These are phyloP conservation scores for Ophioceras dolichostomum DNA, from an alignment of 2,329 filamentous ascomycete genomes.

Conservation along the genomic window DNA sequence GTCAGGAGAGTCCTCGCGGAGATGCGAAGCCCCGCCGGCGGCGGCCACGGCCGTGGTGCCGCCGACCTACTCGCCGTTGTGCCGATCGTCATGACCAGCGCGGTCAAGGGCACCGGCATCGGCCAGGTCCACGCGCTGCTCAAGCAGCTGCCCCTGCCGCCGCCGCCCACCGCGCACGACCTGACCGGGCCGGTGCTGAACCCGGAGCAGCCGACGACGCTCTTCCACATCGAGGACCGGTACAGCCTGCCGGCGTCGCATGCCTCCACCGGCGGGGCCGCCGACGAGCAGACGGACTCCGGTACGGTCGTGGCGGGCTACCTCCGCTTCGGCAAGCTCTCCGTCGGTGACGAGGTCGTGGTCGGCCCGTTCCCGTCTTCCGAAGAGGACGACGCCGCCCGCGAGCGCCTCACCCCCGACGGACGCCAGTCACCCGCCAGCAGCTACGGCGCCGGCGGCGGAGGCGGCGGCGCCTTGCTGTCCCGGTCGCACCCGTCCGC, in stretches of 20 bases:
- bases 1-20: slow-evolving; percentile 41
- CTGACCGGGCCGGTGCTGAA: slow-evolving; percentile 42
- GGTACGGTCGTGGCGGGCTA: slow-evolving; percentile 77
- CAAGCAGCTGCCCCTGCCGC: slow-evolving; percentile 59
- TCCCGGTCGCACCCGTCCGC: slow-evolving; percentile 42
- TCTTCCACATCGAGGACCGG: slow-evolving; percentile 88
- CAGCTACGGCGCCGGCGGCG: slow-evolving; percentile 32
- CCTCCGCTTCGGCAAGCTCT: slow-evolving; percentile 65
- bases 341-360: slow-evolving; percentile 64
- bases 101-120: slow-evolving; percentile 74
- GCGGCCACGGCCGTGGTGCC: slow-evolving; percentile 9
- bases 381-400: slow-evolving; percentile 35
- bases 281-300: slow-evolving; percentile 28
- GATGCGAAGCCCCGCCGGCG: slow-evolving; percentile 21
- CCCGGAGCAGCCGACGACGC: slow-evolving; percentile 44
- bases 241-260: slow-evolving; percentile 63
- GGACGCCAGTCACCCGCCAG: slow-evolving; percentile 33
- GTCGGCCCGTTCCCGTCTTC: slow-evolving; percentile 66
- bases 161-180: slow-evolving; percentile 37
- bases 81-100: slow-evolving; percentile 79
- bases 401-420: slow-evolving; percentile 21
- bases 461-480: slow-evolving; percentile 16
- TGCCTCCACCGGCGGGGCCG: slow-evolving; percentile 28
- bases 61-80: slow-evolving; percentile 41
- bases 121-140: slow-evolving; percentile 72